Base-by-base conservation (phyloP, 2,329 filamentous ascomycete species). In the Ophiostoma pallidulum region DNA sequence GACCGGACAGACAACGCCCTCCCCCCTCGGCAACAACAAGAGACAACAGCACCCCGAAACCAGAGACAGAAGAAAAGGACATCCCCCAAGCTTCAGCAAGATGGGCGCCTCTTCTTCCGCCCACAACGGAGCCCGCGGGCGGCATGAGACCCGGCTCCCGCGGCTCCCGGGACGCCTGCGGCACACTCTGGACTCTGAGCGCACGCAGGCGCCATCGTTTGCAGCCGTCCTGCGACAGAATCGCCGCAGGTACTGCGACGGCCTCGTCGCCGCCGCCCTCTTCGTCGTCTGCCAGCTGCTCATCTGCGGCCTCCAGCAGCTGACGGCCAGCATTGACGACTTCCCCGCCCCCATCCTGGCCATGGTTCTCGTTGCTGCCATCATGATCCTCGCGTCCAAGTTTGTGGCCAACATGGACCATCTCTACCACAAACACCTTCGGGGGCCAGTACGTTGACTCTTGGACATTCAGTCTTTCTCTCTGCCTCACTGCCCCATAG, bases 331-430 rank as follows among this genome's bases (percentile, higher is more conserved):
- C 1, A 58, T 56, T 3, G 47, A 58, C n/a, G 60, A 68, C 22
- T 74, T 72, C 49, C 69, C 73, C 4, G 66, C 70, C 0, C 65
- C 72, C 7, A 70, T 76, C 37, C 48, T 72, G 28, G 70, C 68
- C 29, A 75, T 76, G 73, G 13, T 64, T 0, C 39, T 67, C 14
- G 59, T 68, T 0, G 70, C 69, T 39, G 47, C 54, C 1, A 33
- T 59, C 8, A 69, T 70, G 61, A 56, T 63, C 3, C 24, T 56
- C 1, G n/a, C 56, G 0, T 31, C 50, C 2, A 56, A 53, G 4
- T 53, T 48, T 4, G 28, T 55, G 1, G 3, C 56, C 2, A 54
- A 52, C 8, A 33, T 64, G 0, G 59, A 64, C 3, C 42, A 24
- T 2, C 49, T 62, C 1, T 66, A 65, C 44, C 46, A 43, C 16